Percentiles rank a stretch among this genome's conserved stretches.
Evolutionary conservation across 2,329 filamentous ascomycete genomes (phyloP).

Genomic region (Pestalotiopsis sp.): DNA sequence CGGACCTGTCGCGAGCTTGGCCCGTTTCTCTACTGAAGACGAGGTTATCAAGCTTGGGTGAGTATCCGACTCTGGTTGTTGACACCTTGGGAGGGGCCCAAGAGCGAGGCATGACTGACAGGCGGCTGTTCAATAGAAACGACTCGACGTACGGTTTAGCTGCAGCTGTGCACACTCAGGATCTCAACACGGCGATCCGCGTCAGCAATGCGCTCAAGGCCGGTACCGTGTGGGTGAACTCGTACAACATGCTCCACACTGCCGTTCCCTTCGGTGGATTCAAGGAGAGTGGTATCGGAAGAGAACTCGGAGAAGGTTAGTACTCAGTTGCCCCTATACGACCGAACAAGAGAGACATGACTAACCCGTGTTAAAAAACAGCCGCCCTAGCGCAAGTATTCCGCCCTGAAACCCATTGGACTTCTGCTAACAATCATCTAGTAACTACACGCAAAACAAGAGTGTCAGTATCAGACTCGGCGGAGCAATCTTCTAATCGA

Average conservation of each 20-base stretch:
- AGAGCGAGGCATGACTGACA: too few relatives aligned
- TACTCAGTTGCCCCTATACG: too few relatives aligned
- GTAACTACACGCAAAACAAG: slow-evolving; percentile 51
- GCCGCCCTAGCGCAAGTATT: too few relatives aligned
- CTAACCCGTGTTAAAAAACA: too few relatives aligned
- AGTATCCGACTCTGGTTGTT: too few relatives aligned
- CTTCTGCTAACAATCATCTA: slow-evolving; percentile 39
- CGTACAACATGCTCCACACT: slow-evolving; percentile 9
- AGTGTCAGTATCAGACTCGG: too few relatives aligned
- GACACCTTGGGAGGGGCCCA: too few relatives aligned
- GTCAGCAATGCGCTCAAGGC: slow-evolving; percentile 77
- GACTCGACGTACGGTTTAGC: slow-evolving; percentile 80
- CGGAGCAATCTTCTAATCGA: too few relatives aligned
- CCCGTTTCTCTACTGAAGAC: slow-evolving; percentile 83
- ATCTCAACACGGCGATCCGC: slow-evolving; percentile 81
- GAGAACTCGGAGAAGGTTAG: slow-evolving; percentile 75
- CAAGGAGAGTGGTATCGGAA: slow-evolving; percentile 79
- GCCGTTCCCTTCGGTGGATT: slow-evolving; percentile 67
- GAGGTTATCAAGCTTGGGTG: slow-evolving; percentile 76
- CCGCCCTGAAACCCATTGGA: too few relatives aligned
- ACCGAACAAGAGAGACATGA: too few relatives aligned
- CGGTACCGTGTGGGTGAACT: slow-evolving; percentile 65
- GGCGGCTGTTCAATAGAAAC: too few relatives aligned
- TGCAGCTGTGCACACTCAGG: slow-evolving; percentile 79
- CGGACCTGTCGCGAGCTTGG: slow-evolving; percentile 81